phyloP scores from a whole-genome alignment of 2,329 filamentous ascomycete genomes.

The Colletotrichum graminicola region DNA sequence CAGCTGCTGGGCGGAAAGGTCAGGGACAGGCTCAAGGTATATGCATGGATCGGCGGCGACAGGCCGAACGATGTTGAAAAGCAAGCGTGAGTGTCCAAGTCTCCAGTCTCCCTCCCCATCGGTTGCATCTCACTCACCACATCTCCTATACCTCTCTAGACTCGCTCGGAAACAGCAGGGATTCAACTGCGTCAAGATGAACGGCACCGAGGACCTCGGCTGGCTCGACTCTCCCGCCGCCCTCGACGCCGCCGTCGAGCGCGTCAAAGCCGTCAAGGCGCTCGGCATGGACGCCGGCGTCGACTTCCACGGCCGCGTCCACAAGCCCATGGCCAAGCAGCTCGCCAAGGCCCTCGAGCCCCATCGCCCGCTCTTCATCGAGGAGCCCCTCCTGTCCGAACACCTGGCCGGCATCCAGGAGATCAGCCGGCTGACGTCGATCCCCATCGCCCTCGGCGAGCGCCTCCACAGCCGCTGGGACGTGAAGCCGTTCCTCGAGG shows the following conservation, averaged over 20 bases:
- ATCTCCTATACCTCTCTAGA: conserved; percentile 48
- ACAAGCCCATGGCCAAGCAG: conserved; percentile 86
- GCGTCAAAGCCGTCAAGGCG: conserved; percentile 76
- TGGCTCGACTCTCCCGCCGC: conserved; percentile 80
- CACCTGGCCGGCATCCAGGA: conserved; percentile 75
- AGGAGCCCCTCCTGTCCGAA: conserved; percentile 77
- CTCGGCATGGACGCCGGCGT: conserved; percentile 79
- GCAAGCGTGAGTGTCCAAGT: conserved; percentile 64
- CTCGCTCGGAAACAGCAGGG: conserved; percentile 70
- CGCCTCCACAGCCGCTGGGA: conserved; percentile 80
- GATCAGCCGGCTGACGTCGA: conserved; percentile 64
- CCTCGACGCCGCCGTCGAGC: conserved; percentile 73
- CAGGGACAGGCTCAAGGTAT: conserved; percentile 76
- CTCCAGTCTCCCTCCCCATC: neutral
- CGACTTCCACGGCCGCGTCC: conserved; percentile 82
- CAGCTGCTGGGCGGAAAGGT: conserved; percentile 82
- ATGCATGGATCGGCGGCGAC: conserved; percentile 84
- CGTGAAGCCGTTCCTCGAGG: conserved; percentile 77
- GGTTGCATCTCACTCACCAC: neutral
- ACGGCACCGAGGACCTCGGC: conserved; percentile 79
- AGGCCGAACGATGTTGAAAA: conserved; percentile 74
- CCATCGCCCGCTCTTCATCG: conserved; percentile 79
- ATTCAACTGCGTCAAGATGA: conserved; percentile 81
- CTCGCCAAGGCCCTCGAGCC: conserved; percentile 76
- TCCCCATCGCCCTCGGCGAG: conserved; percentile 79